phyloP scores from a whole-genome alignment of 73 alveolate genomes.

The Tetrahymena elliotti region DNA sequence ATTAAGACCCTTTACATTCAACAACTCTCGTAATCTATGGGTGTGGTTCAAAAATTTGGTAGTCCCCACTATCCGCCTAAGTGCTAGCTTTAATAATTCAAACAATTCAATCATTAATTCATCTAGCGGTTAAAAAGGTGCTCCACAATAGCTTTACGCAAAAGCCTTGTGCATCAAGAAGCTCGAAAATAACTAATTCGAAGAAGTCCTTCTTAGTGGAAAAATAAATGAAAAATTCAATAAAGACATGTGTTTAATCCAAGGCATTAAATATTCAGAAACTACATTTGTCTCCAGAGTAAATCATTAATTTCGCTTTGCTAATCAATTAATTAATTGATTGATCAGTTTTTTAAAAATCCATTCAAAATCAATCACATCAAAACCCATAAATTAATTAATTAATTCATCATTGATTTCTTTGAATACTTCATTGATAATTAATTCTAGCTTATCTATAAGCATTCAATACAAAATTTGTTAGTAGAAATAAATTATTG shows the following conservation, averaged over 20 bases:
- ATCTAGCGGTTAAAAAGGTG: neutral
- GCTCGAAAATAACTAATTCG: neutral
- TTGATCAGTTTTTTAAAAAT: neutral
- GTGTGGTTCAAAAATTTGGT: neutral
- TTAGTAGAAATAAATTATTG: too few relatives aligned
- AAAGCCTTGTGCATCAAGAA: neutral
- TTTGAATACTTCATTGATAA: too few relatives aligned
- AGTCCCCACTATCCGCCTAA: neutral
- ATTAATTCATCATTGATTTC: too few relatives aligned
- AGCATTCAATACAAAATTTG: too few relatives aligned
- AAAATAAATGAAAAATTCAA: neutral
- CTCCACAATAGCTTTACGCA: neutral
- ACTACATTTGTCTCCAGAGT: neutral
- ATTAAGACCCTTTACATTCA: neutral
- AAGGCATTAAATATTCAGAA: neutral
- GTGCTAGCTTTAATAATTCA: neutral
- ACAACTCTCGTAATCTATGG: neutral
- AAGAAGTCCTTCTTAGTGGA: neutral
- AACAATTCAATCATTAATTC: neutral
- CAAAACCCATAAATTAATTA: too few relatives aligned
- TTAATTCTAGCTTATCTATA: too few relatives aligned
- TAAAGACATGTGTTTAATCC: neutral
- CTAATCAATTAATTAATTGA: neutral
- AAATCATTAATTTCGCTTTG: neutral
- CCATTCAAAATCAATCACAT: neutral